Conservation (phyloP, 495 filamentous ascomycete species). For the Talaromyces wortmannii region DNA sequence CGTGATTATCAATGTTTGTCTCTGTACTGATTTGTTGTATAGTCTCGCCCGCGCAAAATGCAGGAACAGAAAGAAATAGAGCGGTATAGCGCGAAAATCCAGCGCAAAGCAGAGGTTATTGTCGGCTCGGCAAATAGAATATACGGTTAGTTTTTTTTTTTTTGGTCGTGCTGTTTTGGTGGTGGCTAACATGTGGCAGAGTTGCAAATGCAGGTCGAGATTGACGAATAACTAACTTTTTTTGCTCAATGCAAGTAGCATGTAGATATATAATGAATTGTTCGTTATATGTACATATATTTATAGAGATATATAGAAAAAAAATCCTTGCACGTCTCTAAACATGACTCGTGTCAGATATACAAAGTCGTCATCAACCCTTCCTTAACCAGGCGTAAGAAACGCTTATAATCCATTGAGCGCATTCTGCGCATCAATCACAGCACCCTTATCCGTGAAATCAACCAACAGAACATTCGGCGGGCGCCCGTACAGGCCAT, state of each 20-base stretch:
- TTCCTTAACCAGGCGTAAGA: not conserved
- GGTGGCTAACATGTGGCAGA: conserved; percentile 14
- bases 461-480: conserved; percentile 61
- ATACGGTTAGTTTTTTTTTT: conserved; percentile 49
- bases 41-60: conserved; percentile 58
- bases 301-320: too few relatives aligned
- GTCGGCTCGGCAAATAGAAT: conserved; percentile 62
- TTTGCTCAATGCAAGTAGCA: not conserved
- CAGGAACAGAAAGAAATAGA: conserved; percentile 54
- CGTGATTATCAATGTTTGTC: not conserved
- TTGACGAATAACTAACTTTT: conserved; percentile 23
- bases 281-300: not conserved
- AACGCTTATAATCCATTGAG: conserved; percentile 47
- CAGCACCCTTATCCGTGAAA: conserved; percentile 57
- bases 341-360: too few relatives aligned
- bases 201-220: conserved; percentile 34
- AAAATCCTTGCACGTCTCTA: too few relatives aligned
- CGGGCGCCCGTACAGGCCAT: conserved; percentile 41
- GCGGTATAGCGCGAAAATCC: conserved; percentile 56
- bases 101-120: conserved; percentile 63
- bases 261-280: not conserved
- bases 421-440: conserved; percentile 47
- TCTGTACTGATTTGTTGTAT: not conserved
- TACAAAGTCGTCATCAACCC: too few relatives aligned
- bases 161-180: not conserved